These are phyloP conservation scores for Yamadazyma sp. DNA, from an alignment of 1,139 yeast species.

Conservation along the genomic window DNA sequence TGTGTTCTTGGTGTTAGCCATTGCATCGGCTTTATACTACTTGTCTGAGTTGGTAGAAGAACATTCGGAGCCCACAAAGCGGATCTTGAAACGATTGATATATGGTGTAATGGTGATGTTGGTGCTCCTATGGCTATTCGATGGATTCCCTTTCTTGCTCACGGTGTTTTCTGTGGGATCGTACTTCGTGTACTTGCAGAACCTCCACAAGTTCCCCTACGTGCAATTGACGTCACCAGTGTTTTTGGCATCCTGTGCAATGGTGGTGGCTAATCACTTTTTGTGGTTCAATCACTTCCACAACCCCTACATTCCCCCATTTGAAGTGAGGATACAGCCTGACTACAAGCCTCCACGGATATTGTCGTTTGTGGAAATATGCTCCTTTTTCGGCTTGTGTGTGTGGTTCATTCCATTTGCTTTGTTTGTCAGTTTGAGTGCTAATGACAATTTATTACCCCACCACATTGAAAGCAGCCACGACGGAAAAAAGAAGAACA, in stretches of 20 bases:
- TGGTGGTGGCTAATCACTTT: slow-evolving; percentile 80
- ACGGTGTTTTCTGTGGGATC: slow-evolving; percentile 67
- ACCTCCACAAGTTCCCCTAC: slow-evolving; percentile 78
- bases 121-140: slow-evolving; percentile 61
- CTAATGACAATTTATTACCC: slow-evolving; percentile 88
- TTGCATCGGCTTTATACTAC: slow-evolving; percentile 88
- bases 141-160: slow-evolving; percentile 72
- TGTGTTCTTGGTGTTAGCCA: slow-evolving; percentile 54
- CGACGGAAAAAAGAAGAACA: slow-evolving; percentile 32
- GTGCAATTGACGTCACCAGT: slow-evolving; percentile 71
- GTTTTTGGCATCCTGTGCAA: slow-evolving; percentile 67
- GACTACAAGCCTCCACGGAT: slow-evolving; percentile 65
- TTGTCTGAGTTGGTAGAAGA: slow-evolving; percentile 92
- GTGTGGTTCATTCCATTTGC: slow-evolving; percentile 96
- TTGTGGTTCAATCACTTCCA: slow-evolving; percentile 89
- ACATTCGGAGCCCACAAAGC: slow-evolving; percentile 80
- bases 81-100: slow-evolving; percentile 63
- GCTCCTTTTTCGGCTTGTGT: slow-evolving; percentile 90
- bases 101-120: slow-evolving; percentile 56
- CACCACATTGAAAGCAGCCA: slow-evolving; percentile 41
- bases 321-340: slow-evolving; percentile 55
- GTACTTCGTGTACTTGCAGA: slow-evolving; percentile 72
- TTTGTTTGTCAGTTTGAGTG: slow-evolving; percentile 86
- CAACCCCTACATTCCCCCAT: slow-evolving; percentile 59
- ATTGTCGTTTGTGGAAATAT: slow-evolving; percentile 83